Evolutionary conservation across 2,329 filamentous ascomycete genomes (phyloP), one percentile per base, ranked within the genome.

Genomic region (Aspergillus arachidicola): DNA sequence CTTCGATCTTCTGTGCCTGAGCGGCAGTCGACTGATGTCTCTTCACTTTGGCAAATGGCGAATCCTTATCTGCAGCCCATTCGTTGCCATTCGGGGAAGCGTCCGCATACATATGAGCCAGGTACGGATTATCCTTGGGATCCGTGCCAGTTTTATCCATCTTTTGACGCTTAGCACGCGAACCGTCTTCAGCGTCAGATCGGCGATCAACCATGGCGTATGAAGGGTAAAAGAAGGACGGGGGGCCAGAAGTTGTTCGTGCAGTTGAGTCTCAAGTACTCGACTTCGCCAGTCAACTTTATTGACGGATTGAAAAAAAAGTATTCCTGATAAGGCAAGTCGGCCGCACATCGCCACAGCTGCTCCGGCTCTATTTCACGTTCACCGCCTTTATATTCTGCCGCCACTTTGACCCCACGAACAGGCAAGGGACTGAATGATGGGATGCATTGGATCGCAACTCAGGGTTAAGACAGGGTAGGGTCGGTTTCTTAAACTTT

Each of bases 31-130:
- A 96, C 62, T 88, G 80, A 78, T 96, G 93, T 68, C 91, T 88
- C 78, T 86, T 87, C 79, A 97, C 88, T 63, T 85, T 83, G 48
- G 85, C 83, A 61, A 96, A 82, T 55, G 85, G 81, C 32, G 85
- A 84, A 58, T 79, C 75, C 60, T 71, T 61, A 68, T 74, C 69
- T 30, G 69, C 66, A 60, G 62, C 60, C 68, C 65, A 64, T 60
- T 64, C 63, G 53, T 67, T 65, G 72, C 73, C 73, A 68, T 77
- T 72, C 62, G 69, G 66, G 68, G 78, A 69, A 78, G 81, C 76
- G 65, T 85, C 81, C 66, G 89, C 85, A 79, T 94, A 89, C 87
- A 91, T 91, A 80, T 99, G 95, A 61, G 93, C 92, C 66, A 99
- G 88, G 82, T 99, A 98, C 1, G 92, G 92, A 77, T 98, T 98